Percentiles rank a stretch among this genome's conserved stretches.
Evolutionary conservation across 2,329 filamentous ascomycete genomes (phyloP).

Genomic region (Mycosphaerella sp.): DNA sequence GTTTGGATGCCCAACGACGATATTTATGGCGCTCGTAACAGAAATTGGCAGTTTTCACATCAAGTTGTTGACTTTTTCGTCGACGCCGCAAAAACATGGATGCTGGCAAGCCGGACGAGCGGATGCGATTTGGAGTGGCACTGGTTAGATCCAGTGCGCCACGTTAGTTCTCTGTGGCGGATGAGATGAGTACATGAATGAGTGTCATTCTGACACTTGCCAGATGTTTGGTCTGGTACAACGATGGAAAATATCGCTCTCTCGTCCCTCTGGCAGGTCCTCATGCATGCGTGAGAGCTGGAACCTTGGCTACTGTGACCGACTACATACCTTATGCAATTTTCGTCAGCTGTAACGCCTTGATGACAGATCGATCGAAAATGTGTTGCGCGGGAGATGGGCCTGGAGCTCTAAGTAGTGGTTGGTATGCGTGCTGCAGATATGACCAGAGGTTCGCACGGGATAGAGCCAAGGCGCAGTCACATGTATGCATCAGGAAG

Average conservation of each 20-base stretch:
- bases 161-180: conserved; percentile 11
- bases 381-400: neutral
- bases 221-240: neutral
- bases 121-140: conserved; percentile 2
- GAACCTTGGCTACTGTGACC: neutral
- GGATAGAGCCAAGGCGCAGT: conserved; percentile 10
- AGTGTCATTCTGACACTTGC: conserved; percentile 14
- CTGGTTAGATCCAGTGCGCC: neutral
- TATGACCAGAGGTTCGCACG: conserved; percentile 6
- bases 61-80: neutral
- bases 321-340: neutral
- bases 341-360: conserved; percentile 1
- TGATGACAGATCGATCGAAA: neutral
- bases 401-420: neutral
- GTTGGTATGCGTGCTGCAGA: neutral
- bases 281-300: neutral
- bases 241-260: conserved; percentile 3
- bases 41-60: too few species aligned
- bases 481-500: conserved; percentile 11
- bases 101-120: conserved; percentile 9
- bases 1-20: neutral
- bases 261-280: neutral
- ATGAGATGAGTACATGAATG: too few species aligned
- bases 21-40: neutral
- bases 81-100: neutral